A percentile compares a stretch with the other conserved stretches of the same genome.
Conservation (phyloP, 2,329 filamentous ascomycete species). For the Phaeophleospora eucalypticola region DNA sequence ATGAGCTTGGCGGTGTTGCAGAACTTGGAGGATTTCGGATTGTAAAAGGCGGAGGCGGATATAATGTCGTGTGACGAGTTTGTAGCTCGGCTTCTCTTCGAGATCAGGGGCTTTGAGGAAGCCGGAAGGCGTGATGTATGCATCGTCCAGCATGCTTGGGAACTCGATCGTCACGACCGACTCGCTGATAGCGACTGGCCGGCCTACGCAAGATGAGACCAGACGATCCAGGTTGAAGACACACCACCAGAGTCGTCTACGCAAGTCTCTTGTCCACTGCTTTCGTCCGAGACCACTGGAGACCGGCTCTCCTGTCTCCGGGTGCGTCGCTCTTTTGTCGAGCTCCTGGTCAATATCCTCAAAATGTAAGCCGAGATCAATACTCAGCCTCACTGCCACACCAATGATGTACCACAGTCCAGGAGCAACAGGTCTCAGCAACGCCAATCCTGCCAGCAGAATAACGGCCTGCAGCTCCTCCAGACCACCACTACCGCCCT, state of each 20-base stretch:
- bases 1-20: conserved; percentile 87
- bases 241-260: conserved; percentile 91
- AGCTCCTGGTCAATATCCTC: conserved; percentile 68
- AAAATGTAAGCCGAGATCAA: conserved; percentile 88
- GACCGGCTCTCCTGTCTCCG: conserved; percentile 6
- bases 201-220: conserved; percentile 87
- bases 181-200: conserved; percentile 93
- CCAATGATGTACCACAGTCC: conserved; percentile 97
- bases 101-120: conserved; percentile 60
- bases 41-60: conserved; percentile 83
- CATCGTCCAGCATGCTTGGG: conserved; percentile 81
- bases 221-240: conserved; percentile 88
- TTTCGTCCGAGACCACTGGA: conserved; percentile 54
- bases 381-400: conserved; percentile 81
- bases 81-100: conserved; percentile 66
- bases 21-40: conserved; percentile 89
- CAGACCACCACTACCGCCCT: conserved; percentile 77
- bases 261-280: conserved; percentile 81
- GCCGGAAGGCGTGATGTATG: conserved; percentile 76
- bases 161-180: conserved; percentile 95
- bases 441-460: conserved; percentile 82
- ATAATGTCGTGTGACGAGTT: conserved; percentile 87
- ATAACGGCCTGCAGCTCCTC: conserved; percentile 93
- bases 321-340: conserved; percentile 34
- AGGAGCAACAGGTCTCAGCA: conserved; percentile 84